Evolutionary conservation across 1,139 yeast genomes (phyloP), one percentile per base, ranked within the genome.

Genomic region (Hyphopichia pseudoburtonii): DNA sequence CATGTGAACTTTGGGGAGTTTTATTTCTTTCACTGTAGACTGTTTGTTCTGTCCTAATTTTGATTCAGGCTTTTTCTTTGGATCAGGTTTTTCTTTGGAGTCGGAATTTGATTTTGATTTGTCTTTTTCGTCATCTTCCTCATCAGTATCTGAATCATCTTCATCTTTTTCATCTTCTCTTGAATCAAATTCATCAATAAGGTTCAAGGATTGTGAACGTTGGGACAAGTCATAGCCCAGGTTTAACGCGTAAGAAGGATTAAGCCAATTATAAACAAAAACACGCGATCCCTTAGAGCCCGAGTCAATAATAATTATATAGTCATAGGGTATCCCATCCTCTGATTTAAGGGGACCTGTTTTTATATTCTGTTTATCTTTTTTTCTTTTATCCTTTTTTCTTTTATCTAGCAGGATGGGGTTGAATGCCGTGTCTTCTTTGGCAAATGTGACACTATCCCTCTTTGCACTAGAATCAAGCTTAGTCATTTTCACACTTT

Each of bases 231-330:
- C 53, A 3, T 55, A 32, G 1, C 64, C 54, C 3, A 52, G 39
- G 8, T 60, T 54, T 29, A 73, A 50, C 5, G 69, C 67, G 17
- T 52, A 48, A 17, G 51, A 34, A 0, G 78, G 75, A 43, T 80
- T 78, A 27, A 78, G 63, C 86, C 88, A 85, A 41, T 74, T 73
- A 57, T 87, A 87, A 2, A 87, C 74, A 51, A 76, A 84, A 0
- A 85, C 85, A 12, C 95, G 64, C 1, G 94, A 81, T 0, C 95
- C 95, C 33, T 80, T 80, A 1, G 94, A 84, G 0, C 96, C 95
- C 0, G 95, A 85, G 54, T 87, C 96, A 16, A 87, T 79, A 9
- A 87, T 72, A 2, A 87, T 76, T 3, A 86, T 76, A 56, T 83
- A 86, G 51, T 82, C 82, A 44, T 74, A 78, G 1, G 86, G 84